phyloP scores from a whole-genome alignment of 2,329 filamentous ascomycete genomes.

The Talaromyces rugulosus region DNA sequence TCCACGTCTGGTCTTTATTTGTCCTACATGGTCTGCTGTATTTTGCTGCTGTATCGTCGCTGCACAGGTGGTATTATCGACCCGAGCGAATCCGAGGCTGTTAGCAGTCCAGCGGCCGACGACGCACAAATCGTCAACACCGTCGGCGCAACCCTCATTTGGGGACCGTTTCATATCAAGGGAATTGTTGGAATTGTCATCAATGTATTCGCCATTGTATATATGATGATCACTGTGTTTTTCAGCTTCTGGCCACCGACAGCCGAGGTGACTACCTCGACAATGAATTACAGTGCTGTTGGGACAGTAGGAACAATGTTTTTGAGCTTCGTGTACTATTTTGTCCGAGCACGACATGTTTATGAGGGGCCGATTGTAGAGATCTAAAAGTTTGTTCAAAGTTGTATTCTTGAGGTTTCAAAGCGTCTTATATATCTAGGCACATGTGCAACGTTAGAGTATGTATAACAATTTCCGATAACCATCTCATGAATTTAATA shows the following conservation, averaged over 20 bases:
- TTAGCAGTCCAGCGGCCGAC: slow-evolving; percentile 19
- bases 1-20: slow-evolving; percentile 42
- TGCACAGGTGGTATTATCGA: slow-evolving; percentile 30
- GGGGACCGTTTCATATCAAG: slow-evolving; percentile 28
- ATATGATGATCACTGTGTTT: slow-evolving; percentile 42
- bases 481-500: no score
- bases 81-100: slow-evolving; percentile 22
- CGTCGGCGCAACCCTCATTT: slow-evolving; percentile 16
- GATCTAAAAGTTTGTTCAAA: slow-evolving; percentile 8
- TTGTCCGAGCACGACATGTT: slow-evolving; percentile 26
- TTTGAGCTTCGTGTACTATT: slow-evolving; percentile 37
- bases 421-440: no score
- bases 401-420: background rate
- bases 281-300: slow-evolving; percentile 48
- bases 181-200: slow-evolving; percentile 40
- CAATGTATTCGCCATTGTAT: slow-evolving; percentile 43
- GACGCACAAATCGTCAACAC: slow-evolving; percentile 19
- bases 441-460: no score
- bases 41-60: slow-evolving; percentile 41
- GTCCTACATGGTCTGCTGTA: slow-evolving; percentile 47
- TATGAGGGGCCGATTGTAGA: slow-evolving; percentile 28
- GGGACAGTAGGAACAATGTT: slow-evolving; percentile 36
- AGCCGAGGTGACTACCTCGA: slow-evolving; percentile 30
- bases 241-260: slow-evolving; percentile 46
- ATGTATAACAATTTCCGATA: no score